A percentile compares a stretch with the other conserved stretches of the same genome.
These are phyloP conservation scores for Pittosporum tobira DNA, from an alignment of 129 eudicot genomes.

Conservation along the genomic window DNA sequence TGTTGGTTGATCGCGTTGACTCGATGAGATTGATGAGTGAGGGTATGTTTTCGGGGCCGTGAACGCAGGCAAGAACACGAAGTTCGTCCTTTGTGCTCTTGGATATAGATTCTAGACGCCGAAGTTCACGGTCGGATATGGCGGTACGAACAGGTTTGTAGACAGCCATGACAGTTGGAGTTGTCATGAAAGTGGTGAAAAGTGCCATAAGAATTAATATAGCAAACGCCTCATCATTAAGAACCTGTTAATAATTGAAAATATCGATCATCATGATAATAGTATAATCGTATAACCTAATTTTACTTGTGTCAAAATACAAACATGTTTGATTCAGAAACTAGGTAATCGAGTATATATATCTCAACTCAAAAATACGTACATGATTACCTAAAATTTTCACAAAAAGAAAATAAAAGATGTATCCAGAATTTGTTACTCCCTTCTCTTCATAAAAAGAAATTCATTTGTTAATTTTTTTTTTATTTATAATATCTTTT, in stretches of 20 bases:
- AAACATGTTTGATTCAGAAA: no score
- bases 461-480: no score
- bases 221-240: conserved; percentile 69
- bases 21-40: conserved; percentile 52
- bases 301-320: no score
- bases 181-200: conserved; percentile 75
- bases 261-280: no score
- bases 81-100: conserved; percentile 30
- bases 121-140: conserved; percentile 9
- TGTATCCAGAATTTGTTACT: no score
- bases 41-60: conserved; percentile 60
- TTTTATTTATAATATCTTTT: no score
- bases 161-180: conserved; percentile 66
- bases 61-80: conserved; percentile 60
- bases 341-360: no score
- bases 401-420: no score
- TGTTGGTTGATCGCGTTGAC: conserved; percentile 43
- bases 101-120: conserved; percentile 22
- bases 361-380: no score
- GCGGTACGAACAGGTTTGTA: conserved; percentile 36
- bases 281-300: no score
- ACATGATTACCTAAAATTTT: no score
- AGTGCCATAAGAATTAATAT: conserved; percentile 80
- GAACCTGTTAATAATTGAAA: conserved; percentile 42
- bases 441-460: no score